phyloP scores from a whole-genome alignment of 345 rosid genomes.

The Microthlaspi erraticum region DNA sequence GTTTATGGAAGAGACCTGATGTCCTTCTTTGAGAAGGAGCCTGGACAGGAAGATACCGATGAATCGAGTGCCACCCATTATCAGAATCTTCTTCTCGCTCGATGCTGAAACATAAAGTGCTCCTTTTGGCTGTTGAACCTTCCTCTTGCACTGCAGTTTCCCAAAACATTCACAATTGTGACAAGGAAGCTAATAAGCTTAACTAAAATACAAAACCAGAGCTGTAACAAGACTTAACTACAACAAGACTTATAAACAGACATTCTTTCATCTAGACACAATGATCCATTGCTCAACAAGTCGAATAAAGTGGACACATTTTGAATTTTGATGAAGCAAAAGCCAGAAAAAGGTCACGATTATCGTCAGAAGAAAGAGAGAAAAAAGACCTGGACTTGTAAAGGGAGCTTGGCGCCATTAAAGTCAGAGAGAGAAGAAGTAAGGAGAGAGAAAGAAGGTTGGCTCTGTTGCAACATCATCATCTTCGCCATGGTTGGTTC shows the following conservation, averaged over 20 bases:
- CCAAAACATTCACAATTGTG: not conserved
- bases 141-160: slow-evolving; percentile 73
- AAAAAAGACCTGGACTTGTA: slow-evolving; percentile 65
- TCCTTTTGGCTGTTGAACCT: slow-evolving; percentile 66
- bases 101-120: slow-evolving; percentile 74
- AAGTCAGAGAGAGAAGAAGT: slow-evolving; percentile 87
- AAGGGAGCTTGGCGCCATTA: slow-evolving; percentile 77
- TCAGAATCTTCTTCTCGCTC: slow-evolving; percentile 81
- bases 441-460: slow-evolving; percentile 71
- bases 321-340: not conserved
- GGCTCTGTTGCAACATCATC: slow-evolving; percentile 71
- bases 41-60: slow-evolving; percentile 89
- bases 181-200: not conserved
- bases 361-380: slow-evolving; percentile 2
- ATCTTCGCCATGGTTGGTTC: slow-evolving; percentile 62
- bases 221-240: slow-evolving; percentile 22
- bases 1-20: slow-evolving; percentile 60
- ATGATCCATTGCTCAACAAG: slow-evolving; percentile 7
- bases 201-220: not conserved
- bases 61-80: slow-evolving; percentile 97
- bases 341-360: not conserved
- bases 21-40: slow-evolving; percentile 91
- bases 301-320: not conserved
- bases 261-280: slow-evolving; percentile 10
- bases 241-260: not conserved